A percentile compares a stretch with the other conserved stretches of the same genome.
Evolutionary conservation across 176 grass and related monocot genomes (phyloP).

Genomic region (Bothriochloa decipiens): DNA sequence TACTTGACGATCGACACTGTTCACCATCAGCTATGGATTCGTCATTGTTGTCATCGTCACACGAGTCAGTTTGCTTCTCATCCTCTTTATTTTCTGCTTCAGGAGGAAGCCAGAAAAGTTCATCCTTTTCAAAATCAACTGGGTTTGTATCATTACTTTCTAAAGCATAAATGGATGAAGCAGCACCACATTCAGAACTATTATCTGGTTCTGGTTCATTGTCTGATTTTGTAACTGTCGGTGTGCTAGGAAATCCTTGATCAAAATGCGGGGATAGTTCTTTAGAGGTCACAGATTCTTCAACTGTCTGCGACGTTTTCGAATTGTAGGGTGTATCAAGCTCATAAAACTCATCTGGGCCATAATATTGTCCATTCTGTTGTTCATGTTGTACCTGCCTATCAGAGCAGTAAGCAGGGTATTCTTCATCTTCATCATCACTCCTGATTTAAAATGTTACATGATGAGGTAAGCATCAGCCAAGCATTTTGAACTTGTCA

Average conservation of each 20-base stretch:
- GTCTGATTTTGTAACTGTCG: constrained; percentile 58
- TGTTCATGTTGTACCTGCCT: constrained; percentile 52
- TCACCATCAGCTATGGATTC: constrained; percentile 47
- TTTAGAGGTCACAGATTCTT: constrained; percentile 61
- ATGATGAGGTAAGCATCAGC: constrained; percentile 13
- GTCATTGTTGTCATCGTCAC: constrained; percentile 50
- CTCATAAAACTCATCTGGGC: constrained; percentile 63
- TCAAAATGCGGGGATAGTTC: constrained; percentile 47
- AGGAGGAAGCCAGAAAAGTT: constrained; percentile 83
- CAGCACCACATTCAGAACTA: constrained; percentile 75
- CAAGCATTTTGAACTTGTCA: constrained; percentile 16
- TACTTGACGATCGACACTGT: constrained; percentile 58
- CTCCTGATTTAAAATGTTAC: constrained; percentile 60
- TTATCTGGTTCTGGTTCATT: constrained; percentile 83
- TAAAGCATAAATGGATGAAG: constrained; percentile 83
- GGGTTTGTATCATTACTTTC: constrained; percentile 61
- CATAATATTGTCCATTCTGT: constrained; percentile 58
- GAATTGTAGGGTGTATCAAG: constrained; percentile 52
- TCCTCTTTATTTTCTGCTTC: constrained; percentile 87
- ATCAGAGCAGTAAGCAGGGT: constrained; percentile 58
- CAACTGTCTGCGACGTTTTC: constrained; percentile 33
- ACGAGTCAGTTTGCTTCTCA: constrained; percentile 54
- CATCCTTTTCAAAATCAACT: constrained; percentile 87
- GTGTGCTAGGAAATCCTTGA: constrained; percentile 38
- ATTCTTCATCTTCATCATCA: constrained; percentile 80